phyloP scores from a whole-genome alignment of 2,329 filamentous ascomycete species.

The Ceratocystis variospora region DNA sequence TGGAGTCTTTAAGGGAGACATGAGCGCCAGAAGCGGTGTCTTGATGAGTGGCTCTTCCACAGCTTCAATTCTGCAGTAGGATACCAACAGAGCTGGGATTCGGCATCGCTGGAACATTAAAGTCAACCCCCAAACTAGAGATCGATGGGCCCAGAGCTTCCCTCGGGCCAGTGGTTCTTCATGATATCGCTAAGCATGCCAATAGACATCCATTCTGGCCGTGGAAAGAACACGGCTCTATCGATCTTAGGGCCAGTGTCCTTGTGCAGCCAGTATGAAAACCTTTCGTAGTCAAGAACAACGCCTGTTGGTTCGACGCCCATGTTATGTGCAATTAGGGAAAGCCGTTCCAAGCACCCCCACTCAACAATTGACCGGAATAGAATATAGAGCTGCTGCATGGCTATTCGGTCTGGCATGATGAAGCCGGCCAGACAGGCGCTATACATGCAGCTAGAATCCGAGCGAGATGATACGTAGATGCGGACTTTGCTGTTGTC shows the following conservation, averaged over 20 bases:
- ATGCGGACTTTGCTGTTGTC: constrained; percentile 6
- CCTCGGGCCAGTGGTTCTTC: background rate
- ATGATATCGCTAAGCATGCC: background rate
- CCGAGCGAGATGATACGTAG: constrained; percentile 3
- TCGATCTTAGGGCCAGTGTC: background rate
- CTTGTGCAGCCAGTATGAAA: constrained; percentile 1
- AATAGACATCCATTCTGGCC: constrained; percentile 10
- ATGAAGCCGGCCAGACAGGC: background rate
- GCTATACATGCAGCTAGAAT: background rate
- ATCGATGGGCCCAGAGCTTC: background rate
- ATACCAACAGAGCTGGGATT: background rate
- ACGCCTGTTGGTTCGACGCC: background rate
- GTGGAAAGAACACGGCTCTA: constrained; percentile 3
- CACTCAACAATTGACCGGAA: constrained; percentile 13
- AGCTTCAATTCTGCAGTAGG: background rate
- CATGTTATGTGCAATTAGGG: background rate
- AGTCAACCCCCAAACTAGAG: background rate
- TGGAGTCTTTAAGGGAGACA: background rate
- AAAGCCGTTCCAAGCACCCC: constrained; percentile 7
- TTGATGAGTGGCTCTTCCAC: background rate
- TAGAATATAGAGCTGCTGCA: constrained; percentile 7
- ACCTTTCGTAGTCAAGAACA: constrained; percentile 1
- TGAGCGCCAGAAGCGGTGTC: background rate
- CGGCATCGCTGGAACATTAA: background rate
- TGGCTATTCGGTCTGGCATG: background rate